Evolutionary conservation across 2,329 filamentous ascomycete species (phyloP).

Genomic region (Aureobasidium leucospermi): DNA sequence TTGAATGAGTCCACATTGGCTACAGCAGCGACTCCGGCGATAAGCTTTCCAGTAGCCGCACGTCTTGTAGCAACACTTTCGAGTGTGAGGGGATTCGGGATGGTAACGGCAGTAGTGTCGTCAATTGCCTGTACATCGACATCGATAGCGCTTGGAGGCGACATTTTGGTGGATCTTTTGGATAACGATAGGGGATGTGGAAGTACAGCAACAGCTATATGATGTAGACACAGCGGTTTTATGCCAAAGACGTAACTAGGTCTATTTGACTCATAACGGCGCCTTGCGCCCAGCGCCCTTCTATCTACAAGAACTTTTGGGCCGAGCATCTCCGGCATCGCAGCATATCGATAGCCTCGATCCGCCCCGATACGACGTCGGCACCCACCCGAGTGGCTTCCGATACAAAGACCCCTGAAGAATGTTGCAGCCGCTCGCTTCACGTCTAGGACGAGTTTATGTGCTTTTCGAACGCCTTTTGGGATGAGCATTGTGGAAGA

Average conservation of each 20-base stretch:
- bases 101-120: constrained; percentile 29
- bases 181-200: neutral
- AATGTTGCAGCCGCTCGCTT: too few species aligned
- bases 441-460: too few species aligned
- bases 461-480: too few species aligned
- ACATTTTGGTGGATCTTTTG: neutral
- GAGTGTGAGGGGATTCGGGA: constrained; percentile 51
- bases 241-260: neutral
- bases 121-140: constrained; percentile 8
- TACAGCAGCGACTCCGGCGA: constrained; percentile 68
- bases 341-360: neutral
- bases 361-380: constrained; percentile 1
- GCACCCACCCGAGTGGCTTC: neutral
- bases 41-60: constrained; percentile 61
- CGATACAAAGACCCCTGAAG: neutral
- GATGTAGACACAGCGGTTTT: neutral
- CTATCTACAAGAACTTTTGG: neutral
- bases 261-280: constrained; percentile 1
- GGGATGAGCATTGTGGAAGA: too few species aligned
- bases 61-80: constrained; percentile 61
- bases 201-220: neutral
- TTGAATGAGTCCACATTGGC: constrained; percentile 81
- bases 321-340: constrained; percentile 9
- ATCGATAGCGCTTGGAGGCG: constrained; percentile 11
- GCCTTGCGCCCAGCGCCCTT: constrained; percentile 7